Percentiles rank a stretch among this genome's conserved stretches.
These are phyloP conservation scores for Hyphodiscus sp. DNA, from an alignment of 2,329 filamentous ascomycete species.

Conservation along the genomic window DNA sequence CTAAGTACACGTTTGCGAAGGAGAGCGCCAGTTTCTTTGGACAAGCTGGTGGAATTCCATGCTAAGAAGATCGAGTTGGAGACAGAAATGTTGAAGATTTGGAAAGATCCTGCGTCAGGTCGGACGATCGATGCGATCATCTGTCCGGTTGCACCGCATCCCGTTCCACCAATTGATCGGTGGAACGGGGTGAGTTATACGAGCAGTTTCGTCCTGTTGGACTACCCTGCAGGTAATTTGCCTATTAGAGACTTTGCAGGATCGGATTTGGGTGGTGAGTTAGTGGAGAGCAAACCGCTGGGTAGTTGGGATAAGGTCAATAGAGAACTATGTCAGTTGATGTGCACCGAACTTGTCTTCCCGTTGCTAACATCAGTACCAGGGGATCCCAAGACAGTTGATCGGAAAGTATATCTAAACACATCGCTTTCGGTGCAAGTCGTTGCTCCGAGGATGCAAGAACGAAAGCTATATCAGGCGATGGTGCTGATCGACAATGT, in stretches of 20 bases:
- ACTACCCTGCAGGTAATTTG: slow-evolving; percentile 52
- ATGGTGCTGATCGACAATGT: slow-evolving; percentile 24
- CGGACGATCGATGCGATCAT: slow-evolving; percentile 53
- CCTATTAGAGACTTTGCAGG: slow-evolving; percentile 45
- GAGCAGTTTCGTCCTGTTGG: slow-evolving; percentile 52
- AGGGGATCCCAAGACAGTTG: slow-evolving; percentile 24
- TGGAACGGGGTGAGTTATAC: slow-evolving; percentile 60
- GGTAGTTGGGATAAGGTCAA: slow-evolving; percentile 56
- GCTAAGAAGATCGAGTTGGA: slow-evolving; percentile 45
- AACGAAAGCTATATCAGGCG: slow-evolving; percentile 23
- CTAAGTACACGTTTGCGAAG: slow-evolving; percentile 45
- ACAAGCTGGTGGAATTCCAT: slow-evolving; percentile 45
- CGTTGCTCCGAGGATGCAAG: slow-evolving; percentile 26
- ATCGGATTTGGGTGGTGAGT: slow-evolving; percentile 45
- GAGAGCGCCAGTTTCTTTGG: slow-evolving; percentile 39
- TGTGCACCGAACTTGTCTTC: not conserved
- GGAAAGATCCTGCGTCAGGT: slow-evolving; percentile 39
- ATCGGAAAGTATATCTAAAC: slow-evolving; percentile 26
- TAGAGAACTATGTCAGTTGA: slow-evolving; percentile 45
- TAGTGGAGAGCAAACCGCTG: slow-evolving; percentile 34
- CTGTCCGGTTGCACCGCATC: slow-evolving; percentile 57
- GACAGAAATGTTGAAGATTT: slow-evolving; percentile 50
- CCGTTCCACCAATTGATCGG: slow-evolving; percentile 53
- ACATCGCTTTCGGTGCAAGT: slow-evolving; percentile 26
- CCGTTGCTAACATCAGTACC: not conserved